Conservation (phyloP, 768 basidiomycete genomes). For the Multifurca ochricompacta region DNA sequence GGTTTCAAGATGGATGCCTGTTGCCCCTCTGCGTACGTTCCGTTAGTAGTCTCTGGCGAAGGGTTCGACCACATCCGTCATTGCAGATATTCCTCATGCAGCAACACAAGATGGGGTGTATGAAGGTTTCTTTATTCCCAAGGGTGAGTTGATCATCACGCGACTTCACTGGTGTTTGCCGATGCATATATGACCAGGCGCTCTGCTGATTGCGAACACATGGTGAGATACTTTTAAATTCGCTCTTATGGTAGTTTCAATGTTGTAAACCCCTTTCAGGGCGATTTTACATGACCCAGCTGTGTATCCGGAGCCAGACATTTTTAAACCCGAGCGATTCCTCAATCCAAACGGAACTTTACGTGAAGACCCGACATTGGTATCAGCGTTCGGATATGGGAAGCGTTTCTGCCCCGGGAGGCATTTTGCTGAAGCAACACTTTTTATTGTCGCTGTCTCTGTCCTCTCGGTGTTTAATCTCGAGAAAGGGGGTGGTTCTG, state of each 20-base stretch:
- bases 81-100: not conserved
- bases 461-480: not conserved
- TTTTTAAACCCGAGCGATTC: too few species aligned
- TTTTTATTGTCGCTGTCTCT: not conserved
- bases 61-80: too few species aligned
- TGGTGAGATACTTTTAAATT: not conserved
- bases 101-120: not conserved
- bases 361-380: too few species aligned
- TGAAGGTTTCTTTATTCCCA: not conserved
- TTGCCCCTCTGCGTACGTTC: too few species aligned
- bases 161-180: not conserved
- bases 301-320: not conserved
- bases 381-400: too few species aligned
- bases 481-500: not conserved
- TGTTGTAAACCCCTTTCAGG: too few species aligned
- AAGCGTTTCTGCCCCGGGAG: too few species aligned
- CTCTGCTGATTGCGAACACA: not conserved
- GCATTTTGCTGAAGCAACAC: conserved; percentile 13
- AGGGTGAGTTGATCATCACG: too few species aligned
- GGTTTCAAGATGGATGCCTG: too few species aligned
- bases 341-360: too few species aligned
- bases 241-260: too few species aligned
- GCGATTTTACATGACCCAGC: not conserved
- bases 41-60: too few species aligned
- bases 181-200: not conserved